Conservation (phyloP, 257 asterid genomes). For the Solanum chaucha region DNA sequence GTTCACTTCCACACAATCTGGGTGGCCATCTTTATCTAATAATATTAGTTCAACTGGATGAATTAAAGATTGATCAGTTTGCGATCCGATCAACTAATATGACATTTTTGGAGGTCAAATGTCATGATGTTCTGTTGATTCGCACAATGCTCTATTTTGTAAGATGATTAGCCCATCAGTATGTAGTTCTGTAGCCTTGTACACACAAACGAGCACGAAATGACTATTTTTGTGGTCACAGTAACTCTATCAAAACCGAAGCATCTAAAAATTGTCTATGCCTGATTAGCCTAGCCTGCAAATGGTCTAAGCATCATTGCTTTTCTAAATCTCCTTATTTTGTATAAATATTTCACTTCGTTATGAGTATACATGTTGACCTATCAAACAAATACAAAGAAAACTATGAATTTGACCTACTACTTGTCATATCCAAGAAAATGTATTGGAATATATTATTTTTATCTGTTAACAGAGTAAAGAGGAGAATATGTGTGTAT, state of each 20-base stretch:
- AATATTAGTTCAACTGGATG: neutral
- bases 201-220: neutral
- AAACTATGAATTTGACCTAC: neutral
- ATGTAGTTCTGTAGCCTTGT: neutral
- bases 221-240: neutral
- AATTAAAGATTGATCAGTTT: neutral
- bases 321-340: neutral
- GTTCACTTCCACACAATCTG: constrained; percentile 6
- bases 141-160: neutral
- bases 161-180: neutral
- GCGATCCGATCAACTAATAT: neutral
- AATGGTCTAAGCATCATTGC: neutral
- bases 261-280: neutral
- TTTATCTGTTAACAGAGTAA: neutral
- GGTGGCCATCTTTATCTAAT: neutral
- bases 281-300: neutral
- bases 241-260: neutral
- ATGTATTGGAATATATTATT: neutral
- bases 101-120: neutral
- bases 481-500: neutral
- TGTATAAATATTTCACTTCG: neutral
- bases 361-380: neutral
- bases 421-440: neutral
- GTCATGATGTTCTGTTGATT: neutral
- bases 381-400: neutral